A percentile compares a stretch with the other conserved stretches of the same genome.
These are phyloP conservation scores for Atkinsonella texensis DNA, from an alignment of 2,329 filamentous ascomycete species.

Conservation along the genomic window DNA sequence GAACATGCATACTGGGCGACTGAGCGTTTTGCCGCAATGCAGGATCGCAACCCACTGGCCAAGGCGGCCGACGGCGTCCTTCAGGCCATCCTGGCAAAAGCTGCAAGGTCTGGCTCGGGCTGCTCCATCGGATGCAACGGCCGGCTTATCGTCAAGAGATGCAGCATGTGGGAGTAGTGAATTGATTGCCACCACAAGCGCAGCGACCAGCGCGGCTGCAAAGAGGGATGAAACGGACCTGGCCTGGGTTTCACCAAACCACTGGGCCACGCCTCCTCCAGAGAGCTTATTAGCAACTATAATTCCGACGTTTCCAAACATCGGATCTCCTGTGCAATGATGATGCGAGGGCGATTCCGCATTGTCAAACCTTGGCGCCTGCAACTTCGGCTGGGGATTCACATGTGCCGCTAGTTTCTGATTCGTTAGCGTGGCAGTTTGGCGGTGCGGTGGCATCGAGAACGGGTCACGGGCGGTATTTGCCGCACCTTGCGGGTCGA, in stretches of 20 bases:
- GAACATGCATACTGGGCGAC: slow-evolving; percentile 49
- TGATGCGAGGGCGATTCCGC: slow-evolving; percentile 31
- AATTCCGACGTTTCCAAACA: slow-evolving; percentile 42
- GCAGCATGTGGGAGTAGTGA: not conserved
- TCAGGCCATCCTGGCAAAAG: slow-evolving; percentile 39
- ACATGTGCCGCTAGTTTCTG: not conserved
- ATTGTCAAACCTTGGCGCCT: slow-evolving; percentile 8
- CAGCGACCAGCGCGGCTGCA: not conserved
- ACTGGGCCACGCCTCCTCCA: slow-evolving; percentile 28
- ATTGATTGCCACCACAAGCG: not conserved
- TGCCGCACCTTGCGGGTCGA: not conserved
- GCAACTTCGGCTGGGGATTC: not conserved
- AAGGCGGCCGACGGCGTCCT: slow-evolving; percentile 42
- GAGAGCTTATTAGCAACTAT: slow-evolving; percentile 41
- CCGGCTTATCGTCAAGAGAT: not conserved
- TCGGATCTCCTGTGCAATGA: slow-evolving; percentile 47
- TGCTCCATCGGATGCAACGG: slow-evolving; percentile 3
- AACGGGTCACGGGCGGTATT: slow-evolving; percentile 27
- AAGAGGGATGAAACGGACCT: not conserved
- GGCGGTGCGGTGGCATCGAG: slow-evolving; percentile 41
- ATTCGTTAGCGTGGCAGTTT: slow-evolving; percentile 32
- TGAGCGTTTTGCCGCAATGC: slow-evolving; percentile 45
- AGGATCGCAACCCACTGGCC: slow-evolving; percentile 39
- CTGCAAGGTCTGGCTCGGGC: slow-evolving; percentile 33
- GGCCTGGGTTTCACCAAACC: slow-evolving; percentile 5